Conservation (phyloP, 106 monocot species). For the Posidonia australis region DNA sequence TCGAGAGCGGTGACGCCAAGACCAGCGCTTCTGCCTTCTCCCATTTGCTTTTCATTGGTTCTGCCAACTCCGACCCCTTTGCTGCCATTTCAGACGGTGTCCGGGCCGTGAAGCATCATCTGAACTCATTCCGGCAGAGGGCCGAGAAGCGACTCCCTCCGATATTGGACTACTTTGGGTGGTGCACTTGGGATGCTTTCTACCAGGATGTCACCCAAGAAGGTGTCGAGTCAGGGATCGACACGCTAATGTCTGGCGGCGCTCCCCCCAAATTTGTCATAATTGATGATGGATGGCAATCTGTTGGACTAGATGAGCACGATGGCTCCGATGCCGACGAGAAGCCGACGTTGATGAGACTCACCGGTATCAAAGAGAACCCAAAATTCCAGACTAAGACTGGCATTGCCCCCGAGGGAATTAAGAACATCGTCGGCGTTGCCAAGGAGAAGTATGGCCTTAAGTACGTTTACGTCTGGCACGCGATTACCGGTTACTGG, state of each 20-base stretch:
- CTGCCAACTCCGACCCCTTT: slow-evolving; percentile 59
- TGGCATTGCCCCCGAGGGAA: slow-evolving; percentile 23
- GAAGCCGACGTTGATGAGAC: slow-evolving; percentile 24
- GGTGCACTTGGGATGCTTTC: slow-evolving; percentile 99
- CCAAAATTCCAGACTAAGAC: slow-evolving; percentile 57
- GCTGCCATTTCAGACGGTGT: slow-evolving; percentile 64
- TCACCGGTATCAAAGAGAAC: slow-evolving; percentile 78
- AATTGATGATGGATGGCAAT: slow-evolving; percentile 96
- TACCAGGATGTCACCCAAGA: slow-evolving; percentile 80
- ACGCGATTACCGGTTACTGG: slow-evolving; percentile 93
- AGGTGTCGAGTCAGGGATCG: slow-evolving; percentile 73
- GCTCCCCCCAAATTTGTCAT: slow-evolving; percentile 84
- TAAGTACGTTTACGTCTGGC: slow-evolving; percentile 84
- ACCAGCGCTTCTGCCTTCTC: slow-evolving; percentile 29
- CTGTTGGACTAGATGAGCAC: slow-evolving; percentile 32
- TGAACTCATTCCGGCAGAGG: slow-evolving; percentile 57
- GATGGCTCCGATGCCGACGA: neutral
- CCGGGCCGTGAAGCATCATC: slow-evolving; percentile 42
- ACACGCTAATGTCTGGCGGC: slow-evolving; percentile 40
- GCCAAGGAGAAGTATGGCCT: slow-evolving; percentile 75
- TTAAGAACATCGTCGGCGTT: slow-evolving; percentile 42
- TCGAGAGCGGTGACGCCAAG: slow-evolving; percentile 69
- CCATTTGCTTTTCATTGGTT: slow-evolving; percentile 47
- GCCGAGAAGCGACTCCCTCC: slow-evolving; percentile 60
- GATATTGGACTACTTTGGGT: slow-evolving; percentile 77